These are phyloP conservation scores for Penicillium tannophilum DNA, from an alignment of 495 filamentous ascomycete species.

Conservation along the genomic window DNA sequence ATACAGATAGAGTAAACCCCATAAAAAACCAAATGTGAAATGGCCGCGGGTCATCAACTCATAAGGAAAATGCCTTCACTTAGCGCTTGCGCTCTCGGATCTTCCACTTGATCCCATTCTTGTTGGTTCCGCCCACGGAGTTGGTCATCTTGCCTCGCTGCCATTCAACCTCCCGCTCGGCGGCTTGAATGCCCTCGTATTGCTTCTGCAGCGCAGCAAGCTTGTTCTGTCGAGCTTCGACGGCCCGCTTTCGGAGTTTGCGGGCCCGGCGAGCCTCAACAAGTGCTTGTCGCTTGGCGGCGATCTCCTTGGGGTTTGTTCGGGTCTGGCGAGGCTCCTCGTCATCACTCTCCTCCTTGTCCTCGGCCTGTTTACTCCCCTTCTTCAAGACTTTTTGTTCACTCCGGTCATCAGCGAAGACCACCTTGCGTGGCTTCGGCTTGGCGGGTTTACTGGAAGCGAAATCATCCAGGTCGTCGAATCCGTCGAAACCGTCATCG, in stretches of 20 bases:
- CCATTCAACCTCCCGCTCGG: constrained; percentile 76
- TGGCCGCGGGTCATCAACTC: constrained; percentile 31
- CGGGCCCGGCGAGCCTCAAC: constrained; percentile 45
- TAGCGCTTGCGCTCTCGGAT: constrained; percentile 78
- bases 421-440: constrained; percentile 43
- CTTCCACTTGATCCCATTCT: constrained; percentile 81
- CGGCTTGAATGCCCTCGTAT: constrained; percentile 66
- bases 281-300: constrained; percentile 43
- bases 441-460: constrained; percentile 28
- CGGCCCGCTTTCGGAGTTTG: constrained; percentile 52
- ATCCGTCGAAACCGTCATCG: constrained; percentile 30
- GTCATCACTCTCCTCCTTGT: constrained; percentile 33
- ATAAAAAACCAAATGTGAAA: constrained; percentile 9
- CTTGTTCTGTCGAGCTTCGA: constrained; percentile 52
- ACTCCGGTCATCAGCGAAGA: constrained; percentile 58
- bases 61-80: constrained; percentile 23
- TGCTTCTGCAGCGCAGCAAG: constrained; percentile 68
- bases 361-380: constrained; percentile 24
- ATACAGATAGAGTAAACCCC: constrained; percentile 13
- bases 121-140: constrained; percentile 76
- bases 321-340: constrained; percentile 29
- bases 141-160: constrained; percentile 82
- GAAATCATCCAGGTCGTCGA: constrained; percentile 34
- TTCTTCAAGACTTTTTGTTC: constrained; percentile 49
- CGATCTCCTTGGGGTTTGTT: constrained; percentile 42